phyloP scores from a whole-genome alignment of 805 yeast species.

The Yarrowia keelungensis region DNA sequence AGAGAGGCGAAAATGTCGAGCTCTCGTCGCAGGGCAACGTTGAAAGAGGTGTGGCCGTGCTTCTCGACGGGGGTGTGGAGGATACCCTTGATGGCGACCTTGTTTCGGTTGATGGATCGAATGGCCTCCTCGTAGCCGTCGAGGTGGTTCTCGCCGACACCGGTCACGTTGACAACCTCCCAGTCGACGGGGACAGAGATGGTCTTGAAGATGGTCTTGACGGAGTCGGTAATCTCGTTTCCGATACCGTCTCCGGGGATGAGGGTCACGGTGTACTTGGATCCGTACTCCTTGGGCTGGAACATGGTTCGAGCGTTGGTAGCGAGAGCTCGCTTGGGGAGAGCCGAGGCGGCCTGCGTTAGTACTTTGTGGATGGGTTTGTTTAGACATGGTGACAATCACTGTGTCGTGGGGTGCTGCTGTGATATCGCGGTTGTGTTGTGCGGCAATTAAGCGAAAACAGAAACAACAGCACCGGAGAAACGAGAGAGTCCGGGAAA shows the following conservation, averaged over 20 bases:
- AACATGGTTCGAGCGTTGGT: constrained; percentile 54
- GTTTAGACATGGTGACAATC: too few relatives aligned
- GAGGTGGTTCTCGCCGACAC: constrained; percentile 51
- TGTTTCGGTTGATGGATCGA: constrained; percentile 90
- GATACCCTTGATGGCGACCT: constrained; percentile 96
- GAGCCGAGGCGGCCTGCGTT: constrained; percentile 38
- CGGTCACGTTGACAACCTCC: constrained; percentile 73
- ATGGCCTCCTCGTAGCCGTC: constrained; percentile 77
- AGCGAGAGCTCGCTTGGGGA: constrained; percentile 38
- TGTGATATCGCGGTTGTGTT: not conserved
- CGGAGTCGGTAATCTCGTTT: constrained; percentile 92
- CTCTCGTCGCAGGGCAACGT: constrained; percentile 96
- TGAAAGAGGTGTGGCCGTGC: constrained; percentile 80
- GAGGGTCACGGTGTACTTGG: constrained; percentile 90
- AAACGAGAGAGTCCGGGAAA: too few relatives aligned
- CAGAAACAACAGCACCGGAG: not conserved
- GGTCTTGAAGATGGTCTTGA: constrained; percentile 83
- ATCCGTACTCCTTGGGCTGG: constrained; percentile 92
- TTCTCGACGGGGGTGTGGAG: constrained; percentile 88
- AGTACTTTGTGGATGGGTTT: not conserved
- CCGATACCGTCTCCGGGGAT: constrained; percentile 99
- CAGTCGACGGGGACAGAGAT: constrained; percentile 92
- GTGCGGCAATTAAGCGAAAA: constrained; percentile 22
- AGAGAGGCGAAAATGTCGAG: constrained; percentile 94
- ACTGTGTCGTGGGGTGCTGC: too few relatives aligned